A percentile compares a stretch with the other conserved stretches of the same genome.
Conservation (phyloP, 192 early-diverging fungal species). For the Diversispora epigaea region DNA sequence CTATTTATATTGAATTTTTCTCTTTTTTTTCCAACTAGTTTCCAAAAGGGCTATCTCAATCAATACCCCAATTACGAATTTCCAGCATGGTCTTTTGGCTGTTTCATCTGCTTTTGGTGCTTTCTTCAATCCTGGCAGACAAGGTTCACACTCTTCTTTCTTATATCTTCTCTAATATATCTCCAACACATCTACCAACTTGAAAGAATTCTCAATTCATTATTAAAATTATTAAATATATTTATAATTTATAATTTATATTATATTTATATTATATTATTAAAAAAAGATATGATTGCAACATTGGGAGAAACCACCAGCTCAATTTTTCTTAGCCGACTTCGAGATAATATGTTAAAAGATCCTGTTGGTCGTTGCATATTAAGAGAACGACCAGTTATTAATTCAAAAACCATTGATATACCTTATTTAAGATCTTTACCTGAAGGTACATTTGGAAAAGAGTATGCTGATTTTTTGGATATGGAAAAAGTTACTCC, state of each 20-base stretch:
- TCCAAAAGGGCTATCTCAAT: not conserved
- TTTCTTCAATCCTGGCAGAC: slow-evolving; percentile 72
- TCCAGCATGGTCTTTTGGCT: slow-evolving; percentile 68
- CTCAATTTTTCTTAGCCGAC: slow-evolving; percentile 58
- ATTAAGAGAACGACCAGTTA: slow-evolving; percentile 74
- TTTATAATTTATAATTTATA: not conserved
- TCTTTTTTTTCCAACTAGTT: too few species aligned
- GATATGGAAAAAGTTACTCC: slow-evolving; percentile 77
- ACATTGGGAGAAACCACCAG: slow-evolving; percentile 89
- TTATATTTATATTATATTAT: not conserved
- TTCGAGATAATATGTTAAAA: slow-evolving; percentile 79
- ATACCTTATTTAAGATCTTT: slow-evolving; percentile 63
- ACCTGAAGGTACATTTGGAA: slow-evolving; percentile 79
- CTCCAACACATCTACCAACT: too few species aligned
- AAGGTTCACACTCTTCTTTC: slow-evolving; percentile 41
- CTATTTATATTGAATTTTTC: too few species aligned
- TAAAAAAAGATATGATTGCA: slow-evolving; percentile 74
- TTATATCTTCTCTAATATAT: too few species aligned
- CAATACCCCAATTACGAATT: slow-evolving; percentile 51
- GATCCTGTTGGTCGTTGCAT: slow-evolving; percentile 78
- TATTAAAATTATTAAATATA: not conserved
- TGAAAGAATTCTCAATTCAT: not conserved
- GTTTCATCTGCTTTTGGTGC: slow-evolving; percentile 74
- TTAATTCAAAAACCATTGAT: slow-evolving; percentile 70
- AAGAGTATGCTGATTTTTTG: slow-evolving; percentile 80